A percentile compares a stretch with the other conserved stretches of the same genome.
Evolutionary conservation across 2,329 filamentous ascomycete species (phyloP).

Genomic region (Scytalidium lignicola): DNA sequence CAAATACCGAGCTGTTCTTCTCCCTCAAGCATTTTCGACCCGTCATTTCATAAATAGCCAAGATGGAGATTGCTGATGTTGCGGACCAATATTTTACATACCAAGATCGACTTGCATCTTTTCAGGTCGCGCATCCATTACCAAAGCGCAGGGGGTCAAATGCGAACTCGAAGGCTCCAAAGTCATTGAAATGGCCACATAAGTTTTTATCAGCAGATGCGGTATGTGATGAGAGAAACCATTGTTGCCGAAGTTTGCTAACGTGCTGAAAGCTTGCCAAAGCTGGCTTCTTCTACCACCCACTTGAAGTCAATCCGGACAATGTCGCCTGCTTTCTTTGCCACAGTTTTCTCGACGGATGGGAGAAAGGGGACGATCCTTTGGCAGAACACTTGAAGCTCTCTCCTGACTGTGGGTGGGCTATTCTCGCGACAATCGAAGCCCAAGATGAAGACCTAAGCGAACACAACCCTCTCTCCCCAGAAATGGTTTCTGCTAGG

Average conservation of each 20-base stretch:
- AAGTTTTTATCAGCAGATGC: constrained; percentile 58
- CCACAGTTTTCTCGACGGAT: constrained; percentile 77
- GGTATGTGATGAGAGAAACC: constrained; percentile 35
- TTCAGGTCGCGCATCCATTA: constrained; percentile 58
- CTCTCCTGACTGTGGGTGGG: constrained; percentile 80
- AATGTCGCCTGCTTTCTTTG: constrained; percentile 91
- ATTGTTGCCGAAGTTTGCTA: constrained; percentile 5
- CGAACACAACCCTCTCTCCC: constrained; percentile 68
- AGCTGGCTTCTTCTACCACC: constrained; percentile 88
- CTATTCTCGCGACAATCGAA: constrained; percentile 62
- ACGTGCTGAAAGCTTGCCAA: constrained; percentile 63
- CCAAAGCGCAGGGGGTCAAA: constrained; percentile 67
- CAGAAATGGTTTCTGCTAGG: constrained; percentile 69
- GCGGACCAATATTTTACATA: constrained; percentile 54
- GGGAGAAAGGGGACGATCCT: constrained; percentile 83
- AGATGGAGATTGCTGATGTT: constrained; percentile 20
- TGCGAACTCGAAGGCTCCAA: constrained; percentile 51
- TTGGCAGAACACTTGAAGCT: constrained; percentile 81
- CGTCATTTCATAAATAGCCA: neutral
- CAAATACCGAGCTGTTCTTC: neutral
- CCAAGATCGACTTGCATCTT: constrained; percentile 75
- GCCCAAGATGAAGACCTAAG: constrained; percentile 56
- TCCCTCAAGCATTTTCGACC: neutral
- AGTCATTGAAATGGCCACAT: constrained; percentile 73
- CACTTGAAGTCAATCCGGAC: constrained; percentile 69